Conservation (phyloP, 1,284 basidiomycete genomes). For the Exobasidium rhododendri region DNA sequence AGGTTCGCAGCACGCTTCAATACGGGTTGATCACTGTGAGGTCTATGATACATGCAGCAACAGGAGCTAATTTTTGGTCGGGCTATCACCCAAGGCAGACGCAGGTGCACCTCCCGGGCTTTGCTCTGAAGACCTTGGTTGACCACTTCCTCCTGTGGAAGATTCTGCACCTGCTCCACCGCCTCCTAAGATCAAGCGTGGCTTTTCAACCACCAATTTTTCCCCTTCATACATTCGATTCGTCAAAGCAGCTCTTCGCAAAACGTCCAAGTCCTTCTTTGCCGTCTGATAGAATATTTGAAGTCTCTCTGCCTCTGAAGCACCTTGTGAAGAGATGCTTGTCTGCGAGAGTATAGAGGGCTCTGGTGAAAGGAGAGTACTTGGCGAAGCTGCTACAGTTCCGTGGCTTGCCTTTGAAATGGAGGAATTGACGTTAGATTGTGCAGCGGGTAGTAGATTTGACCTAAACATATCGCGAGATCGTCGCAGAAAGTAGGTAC, state of each 20-base stretch:
- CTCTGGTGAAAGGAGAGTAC: slow-evolving; percentile 29
- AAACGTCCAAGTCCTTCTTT: slow-evolving; percentile 20
- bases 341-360: neutral
- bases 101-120: slow-evolving; percentile 17
- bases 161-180: slow-evolving; percentile 28
- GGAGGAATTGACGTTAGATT: slow-evolving; percentile 33
- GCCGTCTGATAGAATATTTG: slow-evolving; percentile 21
- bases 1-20: too few species aligned
- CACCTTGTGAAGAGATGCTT: neutral
- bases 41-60: too few species aligned
- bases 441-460: slow-evolving; percentile 28
- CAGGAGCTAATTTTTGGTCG: neutral
- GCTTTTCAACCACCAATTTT: slow-evolving; percentile 50
- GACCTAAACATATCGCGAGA: slow-evolving; percentile 52
- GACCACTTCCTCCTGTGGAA: slow-evolving; percentile 13
- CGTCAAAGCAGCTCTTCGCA: slow-evolving; percentile 49
- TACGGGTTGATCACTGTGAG: too few species aligned
- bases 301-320: slow-evolving; percentile 13
- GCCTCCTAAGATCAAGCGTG: slow-evolving; percentile 40
- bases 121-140: slow-evolving; percentile 9
- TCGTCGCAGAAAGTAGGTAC: slow-evolving; percentile 52
- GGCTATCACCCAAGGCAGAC: neutral
- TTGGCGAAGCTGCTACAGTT: slow-evolving; percentile 36
- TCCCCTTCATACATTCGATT: slow-evolving; percentile 52
- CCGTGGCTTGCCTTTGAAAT: slow-evolving; percentile 39